Evolutionary conservation across 371 early-diverging fungal genomes (phyloP).

Genomic region (Zopfochytrium polystomum): DNA sequence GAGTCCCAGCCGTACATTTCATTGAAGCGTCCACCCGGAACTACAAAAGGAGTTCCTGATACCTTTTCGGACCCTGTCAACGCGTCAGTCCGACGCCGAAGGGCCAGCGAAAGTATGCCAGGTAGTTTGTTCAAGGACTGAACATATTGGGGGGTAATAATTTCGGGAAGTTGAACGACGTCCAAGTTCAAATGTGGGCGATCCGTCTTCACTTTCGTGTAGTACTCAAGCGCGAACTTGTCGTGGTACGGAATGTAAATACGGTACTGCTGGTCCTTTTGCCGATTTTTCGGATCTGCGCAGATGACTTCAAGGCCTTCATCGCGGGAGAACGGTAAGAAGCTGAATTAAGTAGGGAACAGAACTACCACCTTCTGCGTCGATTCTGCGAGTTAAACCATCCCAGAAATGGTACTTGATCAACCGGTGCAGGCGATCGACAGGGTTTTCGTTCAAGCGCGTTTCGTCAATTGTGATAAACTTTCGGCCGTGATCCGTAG

Average conservation of each 20-base stretch:
- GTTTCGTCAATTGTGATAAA: constrained; percentile 84
- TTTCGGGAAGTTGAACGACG: constrained; percentile 78
- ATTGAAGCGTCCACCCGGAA: constrained; percentile 97
- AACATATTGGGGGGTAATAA: constrained; percentile 87
- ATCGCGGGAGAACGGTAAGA: constrained; percentile 10
- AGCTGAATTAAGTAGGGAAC: background rate
- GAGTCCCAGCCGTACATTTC: constrained; percentile 99
- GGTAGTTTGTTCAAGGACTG: constrained; percentile 83
- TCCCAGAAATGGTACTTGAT: constrained; percentile 93
- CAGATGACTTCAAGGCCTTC: constrained; percentile 77
- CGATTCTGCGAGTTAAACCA: constrained; percentile 88
- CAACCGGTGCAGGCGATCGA: constrained; percentile 84
- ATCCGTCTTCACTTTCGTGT: constrained; percentile 58
- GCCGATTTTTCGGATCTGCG: constrained; percentile 89
- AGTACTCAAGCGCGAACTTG: constrained; percentile 73
- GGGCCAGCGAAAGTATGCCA: constrained; percentile 85
- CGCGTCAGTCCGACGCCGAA: constrained; percentile 53
- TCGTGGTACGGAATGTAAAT: constrained; percentile 90
- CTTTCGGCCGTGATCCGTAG: constrained; percentile 80
- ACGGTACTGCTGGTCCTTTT: constrained; percentile 70
- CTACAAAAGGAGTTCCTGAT: constrained; percentile 86
- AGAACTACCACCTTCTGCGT: constrained; percentile 64
- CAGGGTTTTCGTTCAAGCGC: constrained; percentile 89
- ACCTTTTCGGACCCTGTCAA: constrained; percentile 10
- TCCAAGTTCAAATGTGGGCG: constrained; percentile 74